Percentiles rank a stretch among this genome's conserved stretches.
These are phyloP conservation scores for Leccinum obscurum DNA, from an alignment of 768 basidiomycete species.

Conservation along the genomic window DNA sequence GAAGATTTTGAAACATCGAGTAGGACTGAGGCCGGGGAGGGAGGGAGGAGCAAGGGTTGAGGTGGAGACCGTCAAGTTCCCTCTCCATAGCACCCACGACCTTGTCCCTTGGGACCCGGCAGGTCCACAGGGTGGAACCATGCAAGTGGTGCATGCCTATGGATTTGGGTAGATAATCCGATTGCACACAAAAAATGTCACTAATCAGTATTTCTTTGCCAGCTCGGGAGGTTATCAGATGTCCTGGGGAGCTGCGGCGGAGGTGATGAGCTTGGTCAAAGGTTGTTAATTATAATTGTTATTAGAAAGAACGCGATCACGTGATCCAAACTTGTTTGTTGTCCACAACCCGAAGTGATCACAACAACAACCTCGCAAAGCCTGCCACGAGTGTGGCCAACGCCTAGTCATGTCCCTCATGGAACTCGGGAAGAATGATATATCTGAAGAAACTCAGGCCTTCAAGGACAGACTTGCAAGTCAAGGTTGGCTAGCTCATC, in stretches of 20 bases:
- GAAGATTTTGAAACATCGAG: conserved; percentile 52
- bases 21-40: conserved; percentile 58
- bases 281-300: not conserved
- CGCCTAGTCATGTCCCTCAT: conserved; percentile 36
- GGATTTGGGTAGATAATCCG: conserved; percentile 49
- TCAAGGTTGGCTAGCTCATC: conserved; percentile 32
- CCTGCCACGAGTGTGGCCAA: conserved; percentile 13
- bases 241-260: conserved; percentile 46
- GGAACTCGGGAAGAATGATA: conserved; percentile 41
- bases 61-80: conserved; percentile 40
- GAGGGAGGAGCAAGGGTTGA: conserved; percentile 59
- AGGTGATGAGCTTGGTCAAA: conserved; percentile 35
- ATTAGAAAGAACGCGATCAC: conserved; percentile 27
- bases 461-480: conserved; percentile 38
- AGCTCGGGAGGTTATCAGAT: conserved; percentile 41
- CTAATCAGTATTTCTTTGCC: conserved; percentile 13
- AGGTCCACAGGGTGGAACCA: conserved; percentile 22
- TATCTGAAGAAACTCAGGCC: conserved; percentile 38
- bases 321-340: conserved; percentile 35
- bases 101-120: conserved; percentile 20
- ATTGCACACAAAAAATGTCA: not conserved
- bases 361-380: conserved; percentile 12
- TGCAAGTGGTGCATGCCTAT: conserved; percentile 56
- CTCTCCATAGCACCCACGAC: conserved; percentile 25
- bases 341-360: not conserved